phyloP scores from a whole-genome alignment of 169 alveolate species.

The Blepharisma undulans region DNA sequence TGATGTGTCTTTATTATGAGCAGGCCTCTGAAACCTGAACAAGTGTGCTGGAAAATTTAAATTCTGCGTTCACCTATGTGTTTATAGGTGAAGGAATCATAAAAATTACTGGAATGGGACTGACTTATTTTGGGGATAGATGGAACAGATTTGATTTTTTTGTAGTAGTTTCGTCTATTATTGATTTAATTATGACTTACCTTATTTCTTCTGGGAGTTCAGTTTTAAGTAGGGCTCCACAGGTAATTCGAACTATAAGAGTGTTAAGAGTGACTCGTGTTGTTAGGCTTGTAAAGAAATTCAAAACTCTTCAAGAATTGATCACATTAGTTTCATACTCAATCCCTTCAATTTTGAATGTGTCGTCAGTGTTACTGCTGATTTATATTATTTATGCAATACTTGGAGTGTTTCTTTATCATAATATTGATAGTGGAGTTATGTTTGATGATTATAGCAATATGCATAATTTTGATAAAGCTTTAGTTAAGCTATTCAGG shows the following conservation, averaged over 20 bases:
- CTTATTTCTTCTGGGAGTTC: not conserved
- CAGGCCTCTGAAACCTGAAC: constrained; percentile 8
- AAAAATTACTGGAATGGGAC: constrained; percentile 62
- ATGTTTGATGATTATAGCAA: constrained; percentile 50
- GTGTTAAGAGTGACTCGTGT: constrained; percentile 16
- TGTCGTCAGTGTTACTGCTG: constrained; percentile 66
- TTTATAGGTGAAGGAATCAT: constrained; percentile 72
- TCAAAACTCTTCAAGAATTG: constrained; percentile 11
- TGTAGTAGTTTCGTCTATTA: constrained; percentile 68
- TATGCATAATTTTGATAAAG: constrained; percentile 66
- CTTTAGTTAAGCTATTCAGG: constrained; percentile 59
- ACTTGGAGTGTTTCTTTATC: constrained; percentile 77
- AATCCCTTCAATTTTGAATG: constrained; percentile 75
- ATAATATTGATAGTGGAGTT: constrained; percentile 56
- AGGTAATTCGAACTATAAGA: not conserved
- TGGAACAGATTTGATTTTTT: constrained; percentile 82
- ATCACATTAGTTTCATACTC: constrained; percentile 54
- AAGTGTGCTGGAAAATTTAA: constrained; percentile 58
- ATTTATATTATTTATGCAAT: constrained; percentile 80
- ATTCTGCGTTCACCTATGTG: constrained; percentile 41
- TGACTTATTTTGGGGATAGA: constrained; percentile 58
- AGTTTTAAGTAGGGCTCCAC: constrained; percentile 18
- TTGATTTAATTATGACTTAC: constrained; percentile 15
- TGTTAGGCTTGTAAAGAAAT: not conserved
- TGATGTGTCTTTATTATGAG: constrained; percentile 29